These are phyloP conservation scores for Neocallimastix lanati DNA, from an alignment of 192 early-diverging fungal genomes.

Conservation along the genomic window DNA sequence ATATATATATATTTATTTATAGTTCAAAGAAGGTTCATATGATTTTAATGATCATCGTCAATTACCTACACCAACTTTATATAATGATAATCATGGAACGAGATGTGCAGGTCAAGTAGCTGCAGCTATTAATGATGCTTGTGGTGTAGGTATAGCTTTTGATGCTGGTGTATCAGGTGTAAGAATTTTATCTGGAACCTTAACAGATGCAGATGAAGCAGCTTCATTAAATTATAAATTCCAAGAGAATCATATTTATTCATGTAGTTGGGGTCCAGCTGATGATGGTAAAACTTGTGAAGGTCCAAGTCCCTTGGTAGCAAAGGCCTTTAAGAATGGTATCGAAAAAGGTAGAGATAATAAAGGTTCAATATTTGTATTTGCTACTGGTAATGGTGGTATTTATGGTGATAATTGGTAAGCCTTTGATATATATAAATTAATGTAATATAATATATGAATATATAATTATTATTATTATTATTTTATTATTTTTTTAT, in stretches of 20 bases:
- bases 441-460: too few species aligned
- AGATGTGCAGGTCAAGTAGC: slow-evolving; percentile 96
- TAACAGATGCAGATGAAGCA: slow-evolving; percentile 87
- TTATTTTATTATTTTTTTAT: too few species aligned
- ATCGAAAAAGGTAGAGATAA: slow-evolving; percentile 65
- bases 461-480: too few species aligned
- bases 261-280: slow-evolving; percentile 86
- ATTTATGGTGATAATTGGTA: slow-evolving; percentile 61
- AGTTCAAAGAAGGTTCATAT: slow-evolving; percentile 50
- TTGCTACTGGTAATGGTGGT: slow-evolving; percentile 87
- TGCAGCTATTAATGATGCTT: slow-evolving; percentile 68
- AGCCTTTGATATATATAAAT: background rate
- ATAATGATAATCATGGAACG: slow-evolving; percentile 88
- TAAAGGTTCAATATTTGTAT: slow-evolving; percentile 76
- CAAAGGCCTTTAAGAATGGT: slow-evolving; percentile 78
- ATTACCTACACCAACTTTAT: slow-evolving; percentile 51
- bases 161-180: slow-evolving; percentile 67
- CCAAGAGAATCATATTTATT: slow-evolving; percentile 85
- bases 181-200: slow-evolving; percentile 68
- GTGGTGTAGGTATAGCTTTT: slow-evolving; percentile 89
- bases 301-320: slow-evolving; percentile 57
- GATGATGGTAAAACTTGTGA: slow-evolving; percentile 76
- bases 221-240: slow-evolving; percentile 71
- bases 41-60: slow-evolving; percentile 75
- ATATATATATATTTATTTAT: background rate